A percentile compares a stretch with the other conserved stretches of the same genome.
These are phyloP conservation scores for Magnolia officinalis DNA, from an alignment of 164 flowering plant genomes.

Conservation along the genomic window DNA sequence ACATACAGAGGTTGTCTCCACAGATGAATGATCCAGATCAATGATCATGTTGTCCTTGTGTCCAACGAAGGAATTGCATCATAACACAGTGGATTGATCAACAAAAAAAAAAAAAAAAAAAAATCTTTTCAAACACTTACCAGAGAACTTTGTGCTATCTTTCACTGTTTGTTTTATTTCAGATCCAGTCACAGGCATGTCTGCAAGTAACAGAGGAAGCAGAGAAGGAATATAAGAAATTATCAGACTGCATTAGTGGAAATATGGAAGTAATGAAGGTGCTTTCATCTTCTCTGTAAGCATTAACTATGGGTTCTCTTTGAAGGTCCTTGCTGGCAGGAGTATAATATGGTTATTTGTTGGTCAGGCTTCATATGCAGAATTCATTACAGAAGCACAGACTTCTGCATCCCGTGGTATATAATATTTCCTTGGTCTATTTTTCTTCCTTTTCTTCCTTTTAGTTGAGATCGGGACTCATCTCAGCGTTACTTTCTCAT, in stretches of 20 bases:
- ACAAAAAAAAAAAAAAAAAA: not conserved
- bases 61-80: not conserved
- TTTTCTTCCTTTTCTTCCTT: not conserved
- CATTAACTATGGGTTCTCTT: not conserved
- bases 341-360: slow-evolving; percentile 3
- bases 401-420: slow-evolving; percentile 57
- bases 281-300: not conserved
- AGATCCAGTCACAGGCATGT: slow-evolving; percentile 66
- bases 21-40: not conserved
- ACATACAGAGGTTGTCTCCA: not conserved
- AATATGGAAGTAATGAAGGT: slow-evolving; percentile 43
- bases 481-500: not conserved
- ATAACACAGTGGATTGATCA: not conserved
- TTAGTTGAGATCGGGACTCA: too few species aligned
- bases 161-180: not conserved
- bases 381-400: slow-evolving; percentile 59
- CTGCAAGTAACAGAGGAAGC: slow-evolving; percentile 57
- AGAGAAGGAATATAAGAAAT: slow-evolving; percentile 67
- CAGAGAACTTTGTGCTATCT: not conserved
- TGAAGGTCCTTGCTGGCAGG: not conserved
- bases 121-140: not conserved
- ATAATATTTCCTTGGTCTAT: slow-evolving; percentile 5
- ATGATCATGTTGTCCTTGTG: not conserved
- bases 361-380: slow-evolving; percentile 59
- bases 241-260: slow-evolving; percentile 49